A percentile compares a stretch with the other conserved stretches of the same genome.
These are phyloP conservation scores for Schizophyllum commune DNA, from an alignment of 1,284 basidiomycete genomes.

Conservation along the genomic window DNA sequence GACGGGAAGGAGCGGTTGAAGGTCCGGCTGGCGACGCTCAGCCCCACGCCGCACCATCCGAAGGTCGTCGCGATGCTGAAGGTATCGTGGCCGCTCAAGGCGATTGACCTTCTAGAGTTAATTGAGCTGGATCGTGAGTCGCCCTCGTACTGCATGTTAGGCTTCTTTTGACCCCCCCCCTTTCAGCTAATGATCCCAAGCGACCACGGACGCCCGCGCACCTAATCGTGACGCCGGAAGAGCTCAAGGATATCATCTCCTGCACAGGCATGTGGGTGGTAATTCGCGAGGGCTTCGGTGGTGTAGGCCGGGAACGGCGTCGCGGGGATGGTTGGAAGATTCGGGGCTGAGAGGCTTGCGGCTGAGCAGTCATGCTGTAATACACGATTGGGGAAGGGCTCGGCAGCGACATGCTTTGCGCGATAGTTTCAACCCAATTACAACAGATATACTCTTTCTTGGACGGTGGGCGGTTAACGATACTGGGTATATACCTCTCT, in stretches of 20 bases:
- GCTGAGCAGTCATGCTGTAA: too few species aligned
- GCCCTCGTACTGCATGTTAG: too few species aligned
- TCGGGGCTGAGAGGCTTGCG: conserved; percentile 28
- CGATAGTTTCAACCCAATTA: too few species aligned
- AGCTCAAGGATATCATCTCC: conserved; percentile 13
- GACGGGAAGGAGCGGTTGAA: conserved; percentile 21
- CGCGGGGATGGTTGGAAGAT: conserved; percentile 76
- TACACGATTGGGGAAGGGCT: too few species aligned
- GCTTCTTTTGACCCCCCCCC: too few species aligned
- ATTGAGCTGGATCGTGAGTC: too few species aligned
- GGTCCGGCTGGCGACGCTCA: conserved; percentile 71
- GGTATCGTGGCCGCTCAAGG: conserved; percentile 79
- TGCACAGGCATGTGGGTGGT: conserved; percentile 69
- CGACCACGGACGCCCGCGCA: neutral
- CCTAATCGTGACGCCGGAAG: conserved; percentile 4
- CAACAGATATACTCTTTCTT: too few species aligned
- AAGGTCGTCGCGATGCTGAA: conserved; percentile 90
- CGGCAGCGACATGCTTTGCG: too few species aligned
- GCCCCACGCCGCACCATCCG: conserved; percentile 93
- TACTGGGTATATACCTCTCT: too few species aligned
- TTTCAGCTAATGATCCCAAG: neutral
- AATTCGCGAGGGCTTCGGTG: conserved; percentile 87
- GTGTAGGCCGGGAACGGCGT: conserved; percentile 71
- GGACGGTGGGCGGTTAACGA: too few species aligned
- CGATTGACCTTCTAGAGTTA: conserved; percentile 45